Base-by-base conservation (phyloP, 2,329 filamentous ascomycete species). In the Alternaria sp. region DNA sequence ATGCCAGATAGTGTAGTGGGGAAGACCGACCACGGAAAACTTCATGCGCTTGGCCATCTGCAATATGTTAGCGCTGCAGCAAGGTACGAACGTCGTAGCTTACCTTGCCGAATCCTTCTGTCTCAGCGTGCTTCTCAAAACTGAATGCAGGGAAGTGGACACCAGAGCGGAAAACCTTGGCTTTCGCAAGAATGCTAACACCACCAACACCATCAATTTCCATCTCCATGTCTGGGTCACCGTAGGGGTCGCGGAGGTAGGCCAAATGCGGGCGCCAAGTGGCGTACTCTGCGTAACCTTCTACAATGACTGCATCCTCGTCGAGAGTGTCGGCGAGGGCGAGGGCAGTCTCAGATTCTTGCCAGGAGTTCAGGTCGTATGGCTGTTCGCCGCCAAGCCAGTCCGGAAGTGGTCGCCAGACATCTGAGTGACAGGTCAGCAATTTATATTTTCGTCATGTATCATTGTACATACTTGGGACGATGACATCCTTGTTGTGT, bases 1-100 rank as follows among this genome's bases (percentile, higher is more conserved):
- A 89, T 99, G 95, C 95, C 95, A 99, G 67, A 99, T 97, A 1
- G 93, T 97, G 79, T 99, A 99, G 77, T 99, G 95, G 7, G 95
- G 95, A 47, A 99, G 85, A 32, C 95, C 95, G 59, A 99, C 91
- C 18, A 99, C 95, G 0, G 94, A 97, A 75, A 92, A 98, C 61
- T 91, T 86, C 95, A 99, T 98, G 61, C 92, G 90, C 79, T 93
- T 95, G 16, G 95, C 92, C 95, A 99, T 99, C 94, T 97, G 61
- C 7, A 63, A 20, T 47, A 18, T 41, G 64, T 80, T 56, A 81
- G 71, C 64, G 28, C 20, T 14, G 22, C 51, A 18, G 7, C n/a
- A 16, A 8, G 14, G n/a, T 3, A 18, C 4, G 16, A 30, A 22
- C 11, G 12, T 11, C 9, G 28, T 16, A 22, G 57, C 83, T 69